These are phyloP conservation scores for Salpingoeca rosetta DNA, from an alignment of 78 protist genomes.

Conservation along the genomic window DNA sequence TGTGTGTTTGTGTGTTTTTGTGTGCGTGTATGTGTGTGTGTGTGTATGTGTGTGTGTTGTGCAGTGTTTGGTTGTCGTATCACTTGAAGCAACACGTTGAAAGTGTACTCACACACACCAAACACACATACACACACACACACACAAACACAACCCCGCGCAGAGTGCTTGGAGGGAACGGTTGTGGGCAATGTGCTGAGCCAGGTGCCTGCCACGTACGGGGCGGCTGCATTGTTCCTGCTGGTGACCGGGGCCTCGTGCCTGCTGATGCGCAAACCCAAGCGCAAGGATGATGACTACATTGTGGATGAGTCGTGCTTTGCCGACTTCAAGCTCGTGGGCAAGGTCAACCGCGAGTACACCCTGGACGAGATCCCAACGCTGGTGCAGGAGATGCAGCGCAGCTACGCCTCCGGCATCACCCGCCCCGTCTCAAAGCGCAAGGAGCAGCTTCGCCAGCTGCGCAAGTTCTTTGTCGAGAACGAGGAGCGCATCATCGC, in stretches of 20 bases:
- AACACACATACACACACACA: too few relatives aligned
- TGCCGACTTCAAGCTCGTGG: background rate
- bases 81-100: too few relatives aligned
- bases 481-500: background rate
- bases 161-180: too few relatives aligned
- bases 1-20: background rate
- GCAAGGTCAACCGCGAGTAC: background rate
- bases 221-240: background rate
- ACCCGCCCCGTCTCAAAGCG: background rate
- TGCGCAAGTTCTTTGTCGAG: background rate
- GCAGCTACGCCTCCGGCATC: background rate
- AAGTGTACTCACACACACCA: too few relatives aligned
- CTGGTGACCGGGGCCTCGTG: background rate
- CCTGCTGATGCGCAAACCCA: background rate
- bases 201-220: background rate
- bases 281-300: background rate
- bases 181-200: too few relatives aligned
- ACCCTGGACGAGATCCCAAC: background rate
- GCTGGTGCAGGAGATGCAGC: background rate
- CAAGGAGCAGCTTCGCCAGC: background rate
- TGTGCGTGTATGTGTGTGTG: background rate
- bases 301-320: background rate
- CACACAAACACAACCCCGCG: too few relatives aligned
- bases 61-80: background rate
- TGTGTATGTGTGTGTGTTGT: background rate